Conservation (phyloP, 2,329 filamentous ascomycete species). For the Ophiostoma tasmaniense region DNA sequence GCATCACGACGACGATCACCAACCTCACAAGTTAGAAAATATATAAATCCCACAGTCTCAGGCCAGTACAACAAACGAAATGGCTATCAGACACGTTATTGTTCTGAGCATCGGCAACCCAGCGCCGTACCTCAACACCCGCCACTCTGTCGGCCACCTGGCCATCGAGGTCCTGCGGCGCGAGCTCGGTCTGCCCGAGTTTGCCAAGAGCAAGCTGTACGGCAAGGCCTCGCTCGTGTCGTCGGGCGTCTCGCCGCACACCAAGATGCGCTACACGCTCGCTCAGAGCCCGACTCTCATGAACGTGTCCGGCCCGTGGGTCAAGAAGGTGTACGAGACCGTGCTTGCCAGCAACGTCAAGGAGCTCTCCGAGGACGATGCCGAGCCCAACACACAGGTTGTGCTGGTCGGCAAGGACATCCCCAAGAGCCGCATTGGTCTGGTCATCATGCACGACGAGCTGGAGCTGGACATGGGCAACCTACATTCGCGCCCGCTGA, state of each 20-base stretch:
- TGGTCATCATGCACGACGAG: slow-evolving; percentile 86
- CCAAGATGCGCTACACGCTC: slow-evolving; percentile 50
- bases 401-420: neutral
- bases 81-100: slow-evolving; percentile 46
- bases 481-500: slow-evolving; percentile 56
- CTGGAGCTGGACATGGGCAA: slow-evolving; percentile 64
- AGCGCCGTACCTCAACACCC: slow-evolving; percentile 61
- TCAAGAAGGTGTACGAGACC: slow-evolving; percentile 52
- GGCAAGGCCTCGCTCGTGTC: slow-evolving; percentile 43
- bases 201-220: slow-evolving; percentile 36
- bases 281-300: slow-evolving; percentile 71
- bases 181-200: slow-evolving; percentile 42
- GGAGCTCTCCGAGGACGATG: slow-evolving; percentile 26
- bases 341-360: neutral
- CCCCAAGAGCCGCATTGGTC: slow-evolving; percentile 20
- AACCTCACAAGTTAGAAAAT: neutral
- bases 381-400: slow-evolving; percentile 19
- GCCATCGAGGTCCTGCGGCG: slow-evolving; percentile 56
- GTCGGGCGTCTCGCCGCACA: neutral
- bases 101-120: slow-evolving; percentile 86
- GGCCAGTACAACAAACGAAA: neutral
- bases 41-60: too few species aligned
- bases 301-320: slow-evolving; percentile 72
- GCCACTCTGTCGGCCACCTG: slow-evolving; percentile 81
- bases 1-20: neutral